Conservation (phyloP, 2,329 filamentous ascomycete genomes). For the Pseudocercospora fijiensis region DNA sequence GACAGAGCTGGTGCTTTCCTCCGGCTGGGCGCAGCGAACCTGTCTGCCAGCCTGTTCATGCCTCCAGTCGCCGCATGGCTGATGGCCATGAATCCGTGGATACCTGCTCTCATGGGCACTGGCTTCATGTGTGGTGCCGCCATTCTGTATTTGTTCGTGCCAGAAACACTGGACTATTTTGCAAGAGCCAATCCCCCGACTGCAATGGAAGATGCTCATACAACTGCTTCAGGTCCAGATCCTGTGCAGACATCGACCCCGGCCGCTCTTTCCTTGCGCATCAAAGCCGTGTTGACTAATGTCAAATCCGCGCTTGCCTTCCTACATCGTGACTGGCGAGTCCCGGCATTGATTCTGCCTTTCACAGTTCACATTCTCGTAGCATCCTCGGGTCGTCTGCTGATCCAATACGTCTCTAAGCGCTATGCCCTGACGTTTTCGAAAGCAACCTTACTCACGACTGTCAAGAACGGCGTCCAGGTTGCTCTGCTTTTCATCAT, state of each 20-base stretch:
- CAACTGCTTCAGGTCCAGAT: neutral
- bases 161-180: conserved; percentile 38
- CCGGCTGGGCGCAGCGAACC: conserved; percentile 32
- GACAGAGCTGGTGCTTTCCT: conserved; percentile 36
- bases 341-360: conserved; percentile 34
- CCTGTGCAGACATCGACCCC: neutral
- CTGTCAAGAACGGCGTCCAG: conserved; percentile 33
- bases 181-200: neutral
- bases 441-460: conserved; percentile 36
- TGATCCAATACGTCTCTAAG: conserved; percentile 56
- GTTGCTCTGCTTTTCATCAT: conserved; percentile 36
- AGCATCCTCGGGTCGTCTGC: conserved; percentile 33
- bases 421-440: conserved; percentile 52
- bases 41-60: conserved; percentile 34
- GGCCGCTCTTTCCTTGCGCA: neutral
- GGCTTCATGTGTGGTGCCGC: conserved; percentile 21
- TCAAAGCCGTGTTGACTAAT: neutral
- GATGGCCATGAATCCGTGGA: conserved; percentile 39
- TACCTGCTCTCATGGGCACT: conserved; percentile 33
- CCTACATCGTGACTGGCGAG: conserved; percentile 34
- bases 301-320: conserved; percentile 31
- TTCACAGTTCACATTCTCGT: conserved; percentile 36
- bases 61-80: conserved; percentile 38
- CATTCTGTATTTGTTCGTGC: conserved; percentile 28
- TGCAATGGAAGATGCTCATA: neutral